Evolutionary conservation across 495 filamentous ascomycete genomes (phyloP).

Genomic region (Aspergillus ostianus): DNA sequence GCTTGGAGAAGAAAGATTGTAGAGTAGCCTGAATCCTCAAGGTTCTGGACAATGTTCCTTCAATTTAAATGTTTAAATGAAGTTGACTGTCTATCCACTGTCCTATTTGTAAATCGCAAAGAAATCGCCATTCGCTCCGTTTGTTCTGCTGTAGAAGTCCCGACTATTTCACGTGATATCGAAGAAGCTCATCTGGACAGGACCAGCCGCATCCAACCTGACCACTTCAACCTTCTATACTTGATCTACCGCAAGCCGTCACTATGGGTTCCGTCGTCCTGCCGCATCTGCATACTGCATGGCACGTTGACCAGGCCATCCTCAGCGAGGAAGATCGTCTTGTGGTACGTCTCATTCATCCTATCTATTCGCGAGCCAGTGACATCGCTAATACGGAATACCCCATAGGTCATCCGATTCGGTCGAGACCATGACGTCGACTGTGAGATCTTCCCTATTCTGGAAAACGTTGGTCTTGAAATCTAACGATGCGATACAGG

Average conservation of each 20-base stretch:
- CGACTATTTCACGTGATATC: constrained; percentile 4
- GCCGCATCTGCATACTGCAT: constrained; percentile 87
- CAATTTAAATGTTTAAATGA: no score
- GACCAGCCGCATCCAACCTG: neutral
- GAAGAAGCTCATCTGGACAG: neutral
- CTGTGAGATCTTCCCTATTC: constrained; percentile 28
- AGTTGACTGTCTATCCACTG: no score
- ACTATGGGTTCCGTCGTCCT: constrained; percentile 89
- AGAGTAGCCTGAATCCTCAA: no score
- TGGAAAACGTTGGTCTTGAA: neutral
- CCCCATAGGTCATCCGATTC: constrained; percentile 63
- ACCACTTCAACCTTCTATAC: neutral
- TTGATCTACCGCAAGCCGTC: neutral
- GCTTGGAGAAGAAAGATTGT: constrained; percentile 58
- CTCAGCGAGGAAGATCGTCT: constrained; percentile 91
- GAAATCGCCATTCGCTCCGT: no score
- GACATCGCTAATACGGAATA: constrained; percentile 1
- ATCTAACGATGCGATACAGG: constrained; percentile 37
- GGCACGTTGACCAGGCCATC: constrained; percentile 96
- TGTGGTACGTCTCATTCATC: constrained; percentile 53
- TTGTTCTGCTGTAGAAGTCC: neutral
- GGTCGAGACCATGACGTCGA: constrained; percentile 76
- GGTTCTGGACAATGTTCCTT: no score
- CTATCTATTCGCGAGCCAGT: neutral
- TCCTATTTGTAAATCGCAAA: no score